phyloP scores from a whole-genome alignment of 1,284 basidiomycete species.

The Melampsora americana region DNA sequence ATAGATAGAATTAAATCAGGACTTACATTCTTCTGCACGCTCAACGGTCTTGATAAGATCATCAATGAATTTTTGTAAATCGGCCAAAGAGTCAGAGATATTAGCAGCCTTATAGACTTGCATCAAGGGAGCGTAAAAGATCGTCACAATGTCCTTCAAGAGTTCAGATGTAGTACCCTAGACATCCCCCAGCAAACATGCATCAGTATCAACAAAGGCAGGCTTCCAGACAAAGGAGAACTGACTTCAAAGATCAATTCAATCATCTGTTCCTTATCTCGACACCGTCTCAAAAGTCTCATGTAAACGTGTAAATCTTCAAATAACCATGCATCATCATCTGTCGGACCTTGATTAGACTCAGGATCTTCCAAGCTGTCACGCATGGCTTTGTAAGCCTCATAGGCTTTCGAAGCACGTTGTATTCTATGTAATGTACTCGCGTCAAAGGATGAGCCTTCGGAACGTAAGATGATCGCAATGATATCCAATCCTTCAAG shows the following conservation, averaged over 20 bases:
- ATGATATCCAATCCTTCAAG: conserved; percentile 75
- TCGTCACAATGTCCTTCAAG: conserved; percentile 97
- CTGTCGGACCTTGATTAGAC: conserved; percentile 76
- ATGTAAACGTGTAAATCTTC: conserved; percentile 80
- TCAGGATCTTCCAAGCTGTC: conserved; percentile 73
- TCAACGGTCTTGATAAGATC: conserved; percentile 95
- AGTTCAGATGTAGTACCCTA: conserved; percentile 91
- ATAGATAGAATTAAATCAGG: conserved; percentile 27
- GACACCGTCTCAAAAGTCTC: conserved; percentile 71
- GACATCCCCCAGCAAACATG: not conserved
- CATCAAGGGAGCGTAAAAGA: conserved; percentile 96
- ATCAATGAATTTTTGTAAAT: conserved; percentile 90
- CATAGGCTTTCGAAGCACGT: conserved; percentile 71
- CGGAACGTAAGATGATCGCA: conserved; percentile 75
- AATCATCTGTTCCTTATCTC: conserved; percentile 88
- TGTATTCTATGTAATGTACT: conserved; percentile 72
- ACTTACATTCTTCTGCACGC: conserved; percentile 77
- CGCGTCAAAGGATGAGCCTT: conserved; percentile 68
- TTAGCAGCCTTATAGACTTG: conserved; percentile 97
- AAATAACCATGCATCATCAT: conserved; percentile 90
- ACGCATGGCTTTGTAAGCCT: conserved; percentile 65
- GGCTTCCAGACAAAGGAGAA: conserved; percentile 34
- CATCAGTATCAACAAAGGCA: not conserved
- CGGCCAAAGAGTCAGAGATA: conserved; percentile 86
- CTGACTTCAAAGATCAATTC: conserved; percentile 88